Conservation (phyloP, 2,329 filamentous ascomycete genomes). For the Aspergillus eucalypticola region DNA sequence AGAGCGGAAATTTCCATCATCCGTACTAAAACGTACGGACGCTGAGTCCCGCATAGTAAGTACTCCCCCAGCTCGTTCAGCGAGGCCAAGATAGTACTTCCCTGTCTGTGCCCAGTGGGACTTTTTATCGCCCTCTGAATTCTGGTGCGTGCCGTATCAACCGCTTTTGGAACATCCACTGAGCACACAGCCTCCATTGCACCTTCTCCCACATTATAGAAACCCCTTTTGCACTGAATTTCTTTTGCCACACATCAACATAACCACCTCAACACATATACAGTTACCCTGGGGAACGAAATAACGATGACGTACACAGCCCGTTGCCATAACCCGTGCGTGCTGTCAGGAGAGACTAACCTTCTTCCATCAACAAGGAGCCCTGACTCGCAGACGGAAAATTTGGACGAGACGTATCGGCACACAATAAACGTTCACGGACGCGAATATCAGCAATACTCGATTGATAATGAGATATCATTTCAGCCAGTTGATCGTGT, state of each 20-base stretch:
- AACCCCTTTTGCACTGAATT: conserved; percentile 7
- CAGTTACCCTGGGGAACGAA: conserved; percentile 3
- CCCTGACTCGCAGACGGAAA: conserved; percentile 49
- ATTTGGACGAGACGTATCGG: conserved; percentile 59
- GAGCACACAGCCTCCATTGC: conserved; percentile 22
- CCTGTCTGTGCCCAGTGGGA: conserved; percentile 26
- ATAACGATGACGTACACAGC: conserved; percentile 34
- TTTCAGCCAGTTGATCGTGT: conserved; percentile 73
- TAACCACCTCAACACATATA: conserved; percentile 3
- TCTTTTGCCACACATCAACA: not conserved
- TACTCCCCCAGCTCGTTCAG: conserved; percentile 25
- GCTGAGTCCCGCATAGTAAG: conserved; percentile 29
- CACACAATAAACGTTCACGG: conserved; percentile 63
- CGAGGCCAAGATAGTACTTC: conserved; percentile 25
- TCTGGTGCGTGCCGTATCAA: conserved; percentile 25
- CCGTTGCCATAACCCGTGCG: conserved; percentile 12
- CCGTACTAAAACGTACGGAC: conserved; percentile 29
- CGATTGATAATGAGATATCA: conserved; percentile 65
- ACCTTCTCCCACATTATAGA: conserved; percentile 14
- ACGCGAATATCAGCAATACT: conserved; percentile 67
- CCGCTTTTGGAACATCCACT: conserved; percentile 27
- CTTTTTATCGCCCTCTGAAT: conserved; percentile 18
- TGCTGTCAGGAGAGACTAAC: conserved; percentile 28
- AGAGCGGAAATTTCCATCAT: conserved; percentile 24
- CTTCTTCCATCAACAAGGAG: conserved; percentile 33